Base-by-base conservation (phyloP, 179 eudicot genomes). In the Spergularia azorica region DNA sequence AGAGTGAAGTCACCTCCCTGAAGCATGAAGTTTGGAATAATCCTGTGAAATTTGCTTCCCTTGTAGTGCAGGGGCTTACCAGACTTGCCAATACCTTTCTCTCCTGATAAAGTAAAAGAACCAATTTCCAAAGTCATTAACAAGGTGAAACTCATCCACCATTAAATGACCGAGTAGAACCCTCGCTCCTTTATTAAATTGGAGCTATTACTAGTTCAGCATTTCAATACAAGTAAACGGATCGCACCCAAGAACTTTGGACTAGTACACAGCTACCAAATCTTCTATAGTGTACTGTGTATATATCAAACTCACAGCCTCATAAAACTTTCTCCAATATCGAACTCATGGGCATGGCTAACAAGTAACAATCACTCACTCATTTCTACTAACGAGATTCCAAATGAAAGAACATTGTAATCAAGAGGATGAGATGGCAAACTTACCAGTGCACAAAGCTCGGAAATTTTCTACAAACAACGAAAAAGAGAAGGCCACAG, bases 1-100 rank as follows among this genome's bases (percentile, higher is more conserved):
- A 68, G 94, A 63, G 99, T 95, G 79, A 95, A 95, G 78, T 95
- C 99, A 79, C 99, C 99, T 67, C 98, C 99, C 79, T 95, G 99
- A 81, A 95, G 73, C 99, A 95, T 95, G 82, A 95, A 95, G 86
- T 90, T 91, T n/a, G 99, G 98, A 56, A 95, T 94, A 78, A 95
- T 91, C 70, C 99, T 89, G 58, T 95, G 99, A 87, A 95, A 94
- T 64, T 76, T 71, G 85, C 98, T 94, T 59, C 98, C 99, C 75
- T 95, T 95, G 94, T 86, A 94, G 75, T 95, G 98, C 61, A 95
- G 90, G 55, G 98, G 94, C 74, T 94, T 94, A 57, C 99, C 99
- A 43, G 84, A 79, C 80, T 95, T 91, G 72, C 93, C 97, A 15
- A 76, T 38, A 62, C 99, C 98, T 83, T 94, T 91, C 89, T 95